Evolutionary conservation across 2,329 filamentous ascomycete genomes (phyloP).

Genomic region (Fusarium illudens): DNA sequence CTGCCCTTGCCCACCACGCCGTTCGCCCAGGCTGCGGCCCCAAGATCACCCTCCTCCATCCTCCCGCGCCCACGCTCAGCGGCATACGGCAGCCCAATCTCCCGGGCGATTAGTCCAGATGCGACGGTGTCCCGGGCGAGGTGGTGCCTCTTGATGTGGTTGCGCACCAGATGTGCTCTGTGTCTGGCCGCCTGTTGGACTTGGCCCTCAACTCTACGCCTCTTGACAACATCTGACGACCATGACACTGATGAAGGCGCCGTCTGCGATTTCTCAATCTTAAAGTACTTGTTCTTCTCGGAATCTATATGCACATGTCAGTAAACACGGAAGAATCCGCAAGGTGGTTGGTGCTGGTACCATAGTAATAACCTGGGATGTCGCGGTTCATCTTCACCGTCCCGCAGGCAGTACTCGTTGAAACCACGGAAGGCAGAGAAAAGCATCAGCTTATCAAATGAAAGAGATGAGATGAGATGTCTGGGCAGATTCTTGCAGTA

Average conservation of each 20-base stretch:
- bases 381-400: conserved; percentile 44
- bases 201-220: conserved; percentile 58
- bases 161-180: conserved; percentile 45
- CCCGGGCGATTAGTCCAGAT: conserved; percentile 40
- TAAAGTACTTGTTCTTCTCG: conserved; percentile 73
- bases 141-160: conserved; percentile 52
- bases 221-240: conserved; percentile 66
- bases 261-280: conserved; percentile 66
- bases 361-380: conserved; percentile 65
- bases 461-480: neutral
- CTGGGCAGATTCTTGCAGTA: neutral
- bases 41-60: conserved; percentile 38
- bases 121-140: conserved; percentile 47
- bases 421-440: neutral
- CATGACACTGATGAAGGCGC: conserved; percentile 62
- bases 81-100: conserved; percentile 32
- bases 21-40: conserved; percentile 49
- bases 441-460: neutral
- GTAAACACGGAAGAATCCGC: neutral
- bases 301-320: conserved; percentile 50
- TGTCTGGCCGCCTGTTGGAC: conserved; percentile 39
- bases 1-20: conserved; percentile 52
- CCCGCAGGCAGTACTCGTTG: neutral
- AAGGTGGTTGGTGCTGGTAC: conserved; percentile 43
- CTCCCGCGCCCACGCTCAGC: conserved; percentile 34